Evolutionary conservation across 495 filamentous ascomycete species (phyloP).

Genomic region (Sordaria brevicollis): DNA sequence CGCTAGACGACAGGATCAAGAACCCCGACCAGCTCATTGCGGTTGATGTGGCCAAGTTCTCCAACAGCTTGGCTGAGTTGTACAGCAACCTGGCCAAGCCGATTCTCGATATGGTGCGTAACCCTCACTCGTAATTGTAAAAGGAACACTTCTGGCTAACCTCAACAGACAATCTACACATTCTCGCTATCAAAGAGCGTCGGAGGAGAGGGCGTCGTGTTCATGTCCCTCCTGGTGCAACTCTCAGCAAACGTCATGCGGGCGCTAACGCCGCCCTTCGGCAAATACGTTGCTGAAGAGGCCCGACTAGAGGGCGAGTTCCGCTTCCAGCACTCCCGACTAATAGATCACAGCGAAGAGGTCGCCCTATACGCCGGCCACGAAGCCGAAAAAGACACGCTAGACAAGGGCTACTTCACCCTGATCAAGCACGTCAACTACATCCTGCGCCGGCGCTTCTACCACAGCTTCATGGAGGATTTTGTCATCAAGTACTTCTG

Average conservation of each 20-base stretch:
- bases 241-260: slow-evolving; percentile 90
- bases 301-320: slow-evolving; percentile 92
- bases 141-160: slow-evolving; percentile 5
- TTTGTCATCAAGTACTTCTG: slow-evolving; percentile 99
- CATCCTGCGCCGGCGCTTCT: slow-evolving; percentile 77
- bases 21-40: slow-evolving; percentile 97
- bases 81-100: slow-evolving; percentile 98
- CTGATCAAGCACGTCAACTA: slow-evolving; percentile 98
- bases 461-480: slow-evolving; percentile 97
- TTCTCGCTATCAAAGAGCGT: slow-evolving; percentile 86
- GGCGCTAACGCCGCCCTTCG: slow-evolving; percentile 91
- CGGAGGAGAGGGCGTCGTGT: slow-evolving; percentile 85
- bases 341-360: slow-evolving; percentile 94
- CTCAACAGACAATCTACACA: slow-evolving; percentile 65
- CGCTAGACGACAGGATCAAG: slow-evolving; percentile 94
- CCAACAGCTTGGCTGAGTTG: slow-evolving; percentile 85
- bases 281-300: slow-evolving; percentile 96
- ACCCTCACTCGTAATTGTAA: not conserved
- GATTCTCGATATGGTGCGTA: slow-evolving; percentile 69
- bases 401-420: slow-evolving; percentile 98
- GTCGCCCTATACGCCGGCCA: slow-evolving; percentile 88
- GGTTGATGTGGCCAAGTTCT: slow-evolving; percentile 92
- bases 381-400: slow-evolving; percentile 89
- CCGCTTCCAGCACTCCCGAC: slow-evolving; percentile 82
- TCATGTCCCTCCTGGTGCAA: slow-evolving; percentile 90